A percentile compares a stretch with the other conserved stretches of the same genome.
Conservation (phyloP, 2,329 filamentous ascomycete species). For the Clonostachys byssicola region DNA sequence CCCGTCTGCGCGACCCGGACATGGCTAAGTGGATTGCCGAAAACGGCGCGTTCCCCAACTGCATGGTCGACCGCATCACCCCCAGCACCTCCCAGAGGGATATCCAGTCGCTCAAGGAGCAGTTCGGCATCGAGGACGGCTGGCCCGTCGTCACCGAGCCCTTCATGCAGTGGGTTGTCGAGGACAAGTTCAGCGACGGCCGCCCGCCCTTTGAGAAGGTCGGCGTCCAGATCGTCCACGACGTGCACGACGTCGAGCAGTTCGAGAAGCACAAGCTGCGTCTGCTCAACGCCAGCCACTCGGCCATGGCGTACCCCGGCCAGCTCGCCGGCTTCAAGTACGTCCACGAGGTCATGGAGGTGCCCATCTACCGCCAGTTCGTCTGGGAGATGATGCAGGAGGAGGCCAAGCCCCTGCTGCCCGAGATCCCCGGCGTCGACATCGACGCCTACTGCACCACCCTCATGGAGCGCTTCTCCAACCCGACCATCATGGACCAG, state of each 20-base stretch:
- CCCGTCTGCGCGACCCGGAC: slow-evolving; percentile 37
- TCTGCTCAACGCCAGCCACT: slow-evolving; percentile 48
- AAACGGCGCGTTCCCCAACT: slow-evolving; percentile 46
- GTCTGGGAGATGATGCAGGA: slow-evolving; percentile 51
- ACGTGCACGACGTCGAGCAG: slow-evolving; percentile 46
- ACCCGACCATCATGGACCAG: slow-evolving; percentile 52
- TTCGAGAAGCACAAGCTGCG: slow-evolving; percentile 55
- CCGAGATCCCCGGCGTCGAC: slow-evolving; percentile 42
- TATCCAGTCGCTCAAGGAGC: slow-evolving; percentile 34
- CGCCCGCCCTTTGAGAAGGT: slow-evolving; percentile 48
- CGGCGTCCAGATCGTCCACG: slow-evolving; percentile 45
- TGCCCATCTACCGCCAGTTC: slow-evolving; percentile 40
- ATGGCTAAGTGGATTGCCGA: slow-evolving; percentile 43
- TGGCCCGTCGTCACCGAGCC: slow-evolving; percentile 53
- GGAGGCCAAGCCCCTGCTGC: slow-evolving; percentile 47
- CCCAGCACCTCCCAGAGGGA: slow-evolving; percentile 41
- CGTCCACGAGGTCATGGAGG: slow-evolving; percentile 48
- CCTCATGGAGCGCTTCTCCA: slow-evolving; percentile 49
- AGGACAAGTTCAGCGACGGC: slow-evolving; percentile 46
- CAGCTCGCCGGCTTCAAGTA: slow-evolving; percentile 48
- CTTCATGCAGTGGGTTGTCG: slow-evolving; percentile 52
- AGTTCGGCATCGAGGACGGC: slow-evolving; percentile 41
- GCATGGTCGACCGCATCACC: slow-evolving; percentile 53
- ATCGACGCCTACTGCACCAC: slow-evolving; percentile 48
- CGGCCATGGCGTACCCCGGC: slow-evolving; percentile 44